Base-by-base conservation (phyloP, 805 yeast species). In the Komagataella kurtzmanii region DNA sequence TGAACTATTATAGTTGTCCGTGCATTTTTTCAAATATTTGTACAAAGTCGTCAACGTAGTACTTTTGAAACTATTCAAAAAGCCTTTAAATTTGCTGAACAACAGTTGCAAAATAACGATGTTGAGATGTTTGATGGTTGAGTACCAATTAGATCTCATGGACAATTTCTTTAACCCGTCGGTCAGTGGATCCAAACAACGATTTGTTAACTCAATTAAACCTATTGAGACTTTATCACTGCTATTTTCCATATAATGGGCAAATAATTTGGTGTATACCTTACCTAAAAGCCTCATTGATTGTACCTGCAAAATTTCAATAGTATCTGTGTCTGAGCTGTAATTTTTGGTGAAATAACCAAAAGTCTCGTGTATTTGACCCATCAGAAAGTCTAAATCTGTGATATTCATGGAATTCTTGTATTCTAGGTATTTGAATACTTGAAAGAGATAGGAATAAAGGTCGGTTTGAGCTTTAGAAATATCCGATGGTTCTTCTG, bases 31-130 rank as follows among this genome's bases (percentile, higher is more conserved):
- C 46, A 67, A 44, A 52, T 65, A 63, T 52, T 64, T 66, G 53
- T 68, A 67, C 6, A 61, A 36, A 4, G 60, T 45, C 6, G 63
- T 63, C 23, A 66, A 52, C 21, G 67, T 43, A 6, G 57, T 55
- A 23, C 48, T 50, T 50, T 68, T 68, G 51, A 51, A 58, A 8
- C 65, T 60, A 49, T 65, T 67, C 19, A 68, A 55, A 44, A 68
- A 68, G 1, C 72, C 72, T 47, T 60, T 59, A 50, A 68, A 68
- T 46, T 58, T 61, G 14, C 60, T 56, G 48, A 65, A 65, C 2
- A 67, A 54, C 17, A 57, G 54, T 51, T 64, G 65, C 24, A 68
- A 53, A 10, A 64, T 44, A 3, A 65, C 56, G 17, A 63, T 49
- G 17, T 66, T 57, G 24, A 64, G 24, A 48, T 67, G 69, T 51